Evolutionary conservation across 306 rosid species (phyloP), one percentile per base, ranked within the genome.

Genomic region (Gleditsia sinensis): DNA sequence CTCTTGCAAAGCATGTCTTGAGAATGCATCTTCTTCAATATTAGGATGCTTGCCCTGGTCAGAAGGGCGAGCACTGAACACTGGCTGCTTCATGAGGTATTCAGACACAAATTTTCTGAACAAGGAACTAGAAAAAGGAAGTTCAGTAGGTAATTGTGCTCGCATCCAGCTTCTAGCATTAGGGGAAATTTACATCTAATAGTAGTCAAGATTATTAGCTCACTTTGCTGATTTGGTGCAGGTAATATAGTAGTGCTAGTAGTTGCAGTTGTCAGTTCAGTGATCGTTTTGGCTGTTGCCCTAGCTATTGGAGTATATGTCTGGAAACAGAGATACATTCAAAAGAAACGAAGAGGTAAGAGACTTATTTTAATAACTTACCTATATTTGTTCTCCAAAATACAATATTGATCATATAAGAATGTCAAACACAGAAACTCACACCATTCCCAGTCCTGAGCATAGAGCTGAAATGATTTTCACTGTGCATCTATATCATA

Each of bases 21-120:
- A 91, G 75, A 82, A 85, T 59, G 98, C 97, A 17, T 83, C 91
- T 17, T 62, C 85, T 25, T 81, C 95, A 3, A 65, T 91, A 16
- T 60, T 84, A 69, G 73, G 77, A 50, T 94, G 98, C 77, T 87
- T 94, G 79, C 98, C 98, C 13, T 76, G 75, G 82, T 81, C 93
- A 0, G 96, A 94, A 77, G 99, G 93, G 14, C 78, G 97, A 14
- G 99, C 92, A 0, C 46, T 92, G 40, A 56, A 90, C 75, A 87
- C 96, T 0, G 97, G 99, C 7, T 94, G 97, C 91, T 91, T 91
- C 87, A 81, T 94, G 93, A 92, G 95, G 85, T 94, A 90, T 82
- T 92, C 96, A 0, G 87, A 91, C 72, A 86, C 2, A 30, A 86
- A 94, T 67, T 94, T 94, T 75, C 93, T 94, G 72, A 91, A 94